Evolutionary conservation across 257 asterid species (phyloP).

Genomic region (Echites panduratus): DNA sequence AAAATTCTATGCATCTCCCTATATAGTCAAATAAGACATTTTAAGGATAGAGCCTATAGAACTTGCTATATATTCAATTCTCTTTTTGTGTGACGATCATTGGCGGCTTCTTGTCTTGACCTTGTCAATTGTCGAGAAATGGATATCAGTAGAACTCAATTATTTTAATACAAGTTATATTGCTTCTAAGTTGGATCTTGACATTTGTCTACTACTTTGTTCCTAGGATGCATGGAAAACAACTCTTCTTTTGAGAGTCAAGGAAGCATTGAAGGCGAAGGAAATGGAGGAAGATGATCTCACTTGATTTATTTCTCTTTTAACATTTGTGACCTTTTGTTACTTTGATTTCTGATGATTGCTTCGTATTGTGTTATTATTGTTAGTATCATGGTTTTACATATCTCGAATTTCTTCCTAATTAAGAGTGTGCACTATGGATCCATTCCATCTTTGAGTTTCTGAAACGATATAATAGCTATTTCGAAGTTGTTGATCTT

Average conservation of each 20-base stretch:
- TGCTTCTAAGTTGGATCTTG: background rate
- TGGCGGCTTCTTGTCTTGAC: background rate
- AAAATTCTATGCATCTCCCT: background rate
- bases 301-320: slow-evolving; percentile 37
- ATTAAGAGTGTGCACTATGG: too few species aligned
- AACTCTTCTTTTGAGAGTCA: slow-evolving; percentile 86
- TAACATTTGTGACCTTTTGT: slow-evolving; percentile 1
- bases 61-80: background rate
- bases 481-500: too few species aligned
- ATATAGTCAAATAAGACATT: background rate
- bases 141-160: background rate
- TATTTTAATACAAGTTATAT: background rate
- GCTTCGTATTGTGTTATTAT: slow-evolving; percentile 8
- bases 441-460: too few species aligned
- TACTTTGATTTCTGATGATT: slow-evolving; percentile 6
- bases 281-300: slow-evolving; percentile 95
- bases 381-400: background rate
- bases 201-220: slow-evolving; percentile 1
- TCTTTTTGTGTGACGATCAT: background rate
- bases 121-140: background rate
- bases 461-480: too few species aligned
- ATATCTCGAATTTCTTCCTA: too few species aligned
- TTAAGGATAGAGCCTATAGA: background rate
- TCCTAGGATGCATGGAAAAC: slow-evolving; percentile 89
- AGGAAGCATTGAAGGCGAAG: slow-evolving; percentile 89